Conservation (phyloP, 768 basidiomycete genomes). For the Tulasnella sp. region DNA sequence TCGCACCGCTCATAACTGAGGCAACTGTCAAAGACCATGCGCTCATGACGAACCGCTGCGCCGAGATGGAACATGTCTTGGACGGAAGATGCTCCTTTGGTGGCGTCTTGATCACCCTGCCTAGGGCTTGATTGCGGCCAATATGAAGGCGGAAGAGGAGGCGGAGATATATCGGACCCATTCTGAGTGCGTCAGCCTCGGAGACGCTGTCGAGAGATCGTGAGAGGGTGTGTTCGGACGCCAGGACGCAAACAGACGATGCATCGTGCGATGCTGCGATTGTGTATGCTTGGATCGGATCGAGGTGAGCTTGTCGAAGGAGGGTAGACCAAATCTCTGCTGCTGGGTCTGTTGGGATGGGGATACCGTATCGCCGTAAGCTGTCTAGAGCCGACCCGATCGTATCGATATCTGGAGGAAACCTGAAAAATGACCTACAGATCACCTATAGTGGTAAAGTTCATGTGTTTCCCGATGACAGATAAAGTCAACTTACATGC, state of each 20-base stretch:
- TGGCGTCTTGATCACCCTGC: conserved; percentile 42
- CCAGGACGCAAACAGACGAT: conserved; percentile 59
- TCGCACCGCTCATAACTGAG: neutral
- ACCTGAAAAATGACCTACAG: neutral
- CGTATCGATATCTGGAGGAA: neutral
- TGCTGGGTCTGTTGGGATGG: neutral
- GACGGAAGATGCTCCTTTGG: neutral
- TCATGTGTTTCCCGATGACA: neutral
- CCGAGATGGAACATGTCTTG: neutral
- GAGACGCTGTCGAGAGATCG: conserved; percentile 55
- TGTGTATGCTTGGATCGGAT: conserved; percentile 60
- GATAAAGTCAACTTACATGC: neutral
- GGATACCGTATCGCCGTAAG: neutral
- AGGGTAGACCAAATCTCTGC: conserved; percentile 29
- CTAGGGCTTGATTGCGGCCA: conserved; percentile 68
- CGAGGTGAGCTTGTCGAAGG: conserved; percentile 52
- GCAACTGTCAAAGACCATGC: neutral
- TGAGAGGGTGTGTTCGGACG: conserved; percentile 62
- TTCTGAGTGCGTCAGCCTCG: conserved; percentile 56
- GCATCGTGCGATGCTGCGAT: conserved; percentile 55
- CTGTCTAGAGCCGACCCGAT: neutral
- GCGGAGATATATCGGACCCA: conserved; percentile 68
- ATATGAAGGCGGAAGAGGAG: conserved; percentile 75
- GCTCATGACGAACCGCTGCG: neutral
- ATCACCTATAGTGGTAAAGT: neutral